Percentiles rank a stretch among this genome's conserved stretches.
Evolutionary conservation across 441 rosid species (phyloP).

Genomic region (Daphne laureola): DNA sequence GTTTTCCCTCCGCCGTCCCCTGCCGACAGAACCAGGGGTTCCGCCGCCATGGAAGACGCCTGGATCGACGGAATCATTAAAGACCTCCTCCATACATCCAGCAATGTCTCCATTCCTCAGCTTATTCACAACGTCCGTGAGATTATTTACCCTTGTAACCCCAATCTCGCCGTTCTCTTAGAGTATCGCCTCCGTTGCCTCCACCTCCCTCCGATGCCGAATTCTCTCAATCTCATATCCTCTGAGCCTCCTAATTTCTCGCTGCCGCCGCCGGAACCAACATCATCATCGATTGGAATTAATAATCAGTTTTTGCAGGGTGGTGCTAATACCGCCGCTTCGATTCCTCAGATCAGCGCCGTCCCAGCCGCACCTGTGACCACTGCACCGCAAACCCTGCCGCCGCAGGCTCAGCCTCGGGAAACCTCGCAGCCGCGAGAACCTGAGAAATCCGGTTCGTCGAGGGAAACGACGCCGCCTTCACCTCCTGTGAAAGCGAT

Average conservation of each 20-base stretch:
- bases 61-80: slow-evolving; percentile 89
- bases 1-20: slow-evolving; percentile 87
- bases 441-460: slow-evolving; percentile 39
- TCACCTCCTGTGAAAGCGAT: slow-evolving; percentile 12
- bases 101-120: slow-evolving; percentile 80
- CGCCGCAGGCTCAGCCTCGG: slow-evolving; percentile 9
- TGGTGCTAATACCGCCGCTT: slow-evolving; percentile 19
- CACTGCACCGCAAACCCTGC: slow-evolving; percentile 13
- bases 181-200: slow-evolving; percentile 81
- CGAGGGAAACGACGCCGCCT: slow-evolving; percentile 29
- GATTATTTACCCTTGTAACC: slow-evolving; percentile 88
- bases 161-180: slow-evolving; percentile 75
- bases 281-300: background rate
- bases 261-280: slow-evolving; percentile 1
- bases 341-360: slow-evolving; percentile 14
- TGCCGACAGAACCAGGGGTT: slow-evolving; percentile 29
- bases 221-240: slow-evolving; percentile 9
- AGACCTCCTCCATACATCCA: slow-evolving; percentile 70
- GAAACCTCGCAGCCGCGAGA: slow-evolving; percentile 16
- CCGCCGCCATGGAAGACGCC: slow-evolving; percentile 49
- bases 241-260: slow-evolving; percentile 18
- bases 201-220: slow-evolving; percentile 12
- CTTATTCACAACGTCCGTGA: slow-evolving; percentile 92
- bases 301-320: slow-evolving; percentile 21
- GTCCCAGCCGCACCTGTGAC: slow-evolving; percentile 13